Percentiles rank a stretch among this genome's conserved stretches.
phyloP scores from a whole-genome alignment of 352 stramenopile genomes.

The Pythium brassicae region DNA sequence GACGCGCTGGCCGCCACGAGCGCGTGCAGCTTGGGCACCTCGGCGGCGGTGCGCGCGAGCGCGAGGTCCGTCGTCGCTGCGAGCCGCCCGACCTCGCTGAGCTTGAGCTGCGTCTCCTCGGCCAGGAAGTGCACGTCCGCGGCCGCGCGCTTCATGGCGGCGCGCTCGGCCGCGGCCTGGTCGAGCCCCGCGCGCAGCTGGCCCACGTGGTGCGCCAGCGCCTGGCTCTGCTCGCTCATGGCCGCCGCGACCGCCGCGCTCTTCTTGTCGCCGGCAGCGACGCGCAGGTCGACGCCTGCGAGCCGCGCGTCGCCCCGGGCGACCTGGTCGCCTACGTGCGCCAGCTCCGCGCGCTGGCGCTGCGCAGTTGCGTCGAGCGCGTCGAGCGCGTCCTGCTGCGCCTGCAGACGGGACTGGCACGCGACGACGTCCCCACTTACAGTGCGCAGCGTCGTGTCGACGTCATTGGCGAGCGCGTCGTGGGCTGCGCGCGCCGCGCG shows the following conservation, averaged over 20 bases:
- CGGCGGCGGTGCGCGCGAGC: slow-evolving; percentile 32
- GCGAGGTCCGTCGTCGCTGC: slow-evolving; percentile 34
- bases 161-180: slow-evolving; percentile 30
- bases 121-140: slow-evolving; percentile 33
- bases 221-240: slow-evolving; percentile 43
- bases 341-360: slow-evolving; percentile 30
- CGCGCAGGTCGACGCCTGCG: slow-evolving; percentile 31
- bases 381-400: slow-evolving; percentile 29
- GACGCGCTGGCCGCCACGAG: slow-evolving; percentile 29
- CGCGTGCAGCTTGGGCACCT: slow-evolving; percentile 49
- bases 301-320: slow-evolving; percentile 27
- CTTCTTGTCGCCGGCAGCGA: slow-evolving; percentile 46
- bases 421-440: slow-evolving; percentile 23
- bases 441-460: slow-evolving; percentile 26
- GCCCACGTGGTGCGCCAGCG: slow-evolving; percentile 26
- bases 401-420: slow-evolving; percentile 22
- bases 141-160: slow-evolving; percentile 27
- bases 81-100: slow-evolving; percentile 41
- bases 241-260: slow-evolving; percentile 19
- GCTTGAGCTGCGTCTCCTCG: slow-evolving; percentile 43
- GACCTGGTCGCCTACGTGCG: slow-evolving; percentile 23
- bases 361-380: slow-evolving; percentile 22
- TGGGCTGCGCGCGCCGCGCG: slow-evolving; percentile 15
- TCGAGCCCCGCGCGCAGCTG: slow-evolving; percentile 25
- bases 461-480: slow-evolving; percentile 20